Evolutionary conservation across 75 land plant genomes (phyloP), one percentile per base, ranked within the genome.

Genomic region (Gnetum montanum): DNA sequence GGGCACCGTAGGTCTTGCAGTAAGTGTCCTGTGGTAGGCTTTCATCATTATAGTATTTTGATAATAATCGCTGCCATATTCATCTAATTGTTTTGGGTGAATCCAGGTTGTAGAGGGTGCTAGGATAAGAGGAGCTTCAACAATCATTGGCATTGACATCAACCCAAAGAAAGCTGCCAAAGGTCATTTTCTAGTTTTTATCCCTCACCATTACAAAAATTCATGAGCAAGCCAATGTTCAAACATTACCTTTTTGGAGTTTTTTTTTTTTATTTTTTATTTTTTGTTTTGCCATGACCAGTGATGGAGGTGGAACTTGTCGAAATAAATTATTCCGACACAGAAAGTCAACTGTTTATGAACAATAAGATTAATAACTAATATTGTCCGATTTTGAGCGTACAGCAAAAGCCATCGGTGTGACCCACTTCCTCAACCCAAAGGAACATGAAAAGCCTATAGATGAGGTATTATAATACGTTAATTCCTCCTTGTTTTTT

Each of bases 1-100:
- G 25, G 95, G 91, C 20, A 72, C 86, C 0, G 91, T 89, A 11
- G 91, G 95, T 0, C 74, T 86, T 31, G 95, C 86, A 41, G 91
- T 88, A 62, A 58, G 71, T 60, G 10, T 28, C 23, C 18, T 43
- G 11, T 40, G 13, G 13, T 41, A 41, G 13, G 16, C 43, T 15
- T 41, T 4, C n/a, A 15, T 6, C 18, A 15, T 41, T 15, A 41
- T 18, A 41, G 1, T 3, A 41, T 41, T 41, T 15, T 41, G 13
- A 18, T 41, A 8, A 4, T 41, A 18, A 18, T 6, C 18, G 16
- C 16, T 41, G 13, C n/a, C 13, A 18, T 41, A 15, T 15, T 15
- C 18, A 3, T 15, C 43, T 41, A 15, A 15, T 15, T 4, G 4
- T 41, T 11, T 41, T 41, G 16, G 4, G 16, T 41, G n/a, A 15